Conservation (phyloP, 768 basidiomycete species). For the Boletus rubescentipes region DNA sequence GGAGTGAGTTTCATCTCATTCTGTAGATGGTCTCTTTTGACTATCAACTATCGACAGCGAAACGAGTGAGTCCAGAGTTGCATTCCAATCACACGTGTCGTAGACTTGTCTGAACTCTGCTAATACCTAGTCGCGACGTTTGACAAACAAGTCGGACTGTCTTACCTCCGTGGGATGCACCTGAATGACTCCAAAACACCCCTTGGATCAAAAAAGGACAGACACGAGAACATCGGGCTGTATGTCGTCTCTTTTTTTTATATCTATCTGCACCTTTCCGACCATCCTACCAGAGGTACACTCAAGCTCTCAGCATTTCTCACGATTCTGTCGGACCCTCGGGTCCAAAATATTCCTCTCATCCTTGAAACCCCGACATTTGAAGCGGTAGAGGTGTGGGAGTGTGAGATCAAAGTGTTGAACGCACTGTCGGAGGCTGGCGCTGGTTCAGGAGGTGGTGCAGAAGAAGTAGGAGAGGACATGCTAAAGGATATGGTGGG, state of each 20-base stretch:
- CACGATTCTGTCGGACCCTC: slow-evolving; percentile 65
- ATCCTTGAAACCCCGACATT: slow-evolving; percentile 81
- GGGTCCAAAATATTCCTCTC: slow-evolving; percentile 69
- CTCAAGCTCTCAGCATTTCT: slow-evolving; percentile 63
- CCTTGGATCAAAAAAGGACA: slow-evolving; percentile 64
- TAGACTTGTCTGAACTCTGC: neutral
- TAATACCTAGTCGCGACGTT: slow-evolving; percentile 64
- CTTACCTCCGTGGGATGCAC: slow-evolving; percentile 81
- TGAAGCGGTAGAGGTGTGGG: slow-evolving; percentile 68
- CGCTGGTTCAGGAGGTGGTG: neutral
- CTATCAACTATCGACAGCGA: slow-evolving; percentile 13
- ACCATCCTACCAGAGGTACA: slow-evolving; percentile 49
- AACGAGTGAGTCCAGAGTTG: slow-evolving; percentile 20
- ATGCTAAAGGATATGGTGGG: slow-evolving; percentile 9
- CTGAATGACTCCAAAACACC: slow-evolving; percentile 78
- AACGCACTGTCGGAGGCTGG: slow-evolving; percentile 39
- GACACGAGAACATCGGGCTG: slow-evolving; percentile 86
- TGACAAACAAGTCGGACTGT: slow-evolving; percentile 63
- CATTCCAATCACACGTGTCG: neutral
- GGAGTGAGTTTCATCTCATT: slow-evolving; percentile 46
- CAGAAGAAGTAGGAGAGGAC: neutral
- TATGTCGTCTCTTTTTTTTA: slow-evolving; percentile 38
- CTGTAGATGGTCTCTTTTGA: neutral
- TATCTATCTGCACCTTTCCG: neutral
- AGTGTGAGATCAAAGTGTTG: slow-evolving; percentile 66